Conservation (phyloP, 345 rosid species). For the Melastoma malabathricum region DNA sequence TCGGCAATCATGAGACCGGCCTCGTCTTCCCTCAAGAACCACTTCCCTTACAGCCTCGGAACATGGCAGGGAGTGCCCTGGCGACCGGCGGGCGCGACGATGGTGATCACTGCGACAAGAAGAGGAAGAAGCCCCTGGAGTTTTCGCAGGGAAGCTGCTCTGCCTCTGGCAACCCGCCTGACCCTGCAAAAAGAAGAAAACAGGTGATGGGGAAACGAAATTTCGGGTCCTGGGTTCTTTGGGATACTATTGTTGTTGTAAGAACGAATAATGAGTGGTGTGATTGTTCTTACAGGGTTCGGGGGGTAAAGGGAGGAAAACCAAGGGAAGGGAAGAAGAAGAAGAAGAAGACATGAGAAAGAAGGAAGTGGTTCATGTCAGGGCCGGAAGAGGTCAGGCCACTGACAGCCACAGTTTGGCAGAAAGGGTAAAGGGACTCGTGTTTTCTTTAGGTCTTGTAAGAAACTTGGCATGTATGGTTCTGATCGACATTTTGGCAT, state of each 20-base stretch:
- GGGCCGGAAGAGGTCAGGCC: slow-evolving; percentile 50
- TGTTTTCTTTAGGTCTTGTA: not conserved
- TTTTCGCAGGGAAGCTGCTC: slow-evolving; percentile 8
- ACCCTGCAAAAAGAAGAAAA: slow-evolving; percentile 7
- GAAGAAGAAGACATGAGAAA: slow-evolving; percentile 14
- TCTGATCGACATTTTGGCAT: not conserved
- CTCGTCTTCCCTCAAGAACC: not conserved
- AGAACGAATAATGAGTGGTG: not conserved
- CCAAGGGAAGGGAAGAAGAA: slow-evolving; percentile 14
- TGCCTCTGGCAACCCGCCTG: slow-evolving; percentile 3
- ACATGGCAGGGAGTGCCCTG: slow-evolving; percentile 3
- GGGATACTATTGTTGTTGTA: not conserved
- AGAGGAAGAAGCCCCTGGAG: slow-evolving; percentile 10
- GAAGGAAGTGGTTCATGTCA: slow-evolving; percentile 39
- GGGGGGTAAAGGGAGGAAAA: slow-evolving; percentile 26
- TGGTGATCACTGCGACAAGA: not conserved
- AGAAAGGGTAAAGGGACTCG: slow-evolving; percentile 24
- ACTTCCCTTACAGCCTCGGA: slow-evolving; percentile 5
- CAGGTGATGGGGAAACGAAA: not conserved
- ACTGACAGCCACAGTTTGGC: slow-evolving; percentile 51
- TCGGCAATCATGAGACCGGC: not conserved
- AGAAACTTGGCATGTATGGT: not conserved
- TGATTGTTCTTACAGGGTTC: slow-evolving; percentile 13
- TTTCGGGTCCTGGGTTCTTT: not conserved
- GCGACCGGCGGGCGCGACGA: not conserved